Conservation (phyloP, 345 rosid species). For the Boechera divaricarpa region DNA sequence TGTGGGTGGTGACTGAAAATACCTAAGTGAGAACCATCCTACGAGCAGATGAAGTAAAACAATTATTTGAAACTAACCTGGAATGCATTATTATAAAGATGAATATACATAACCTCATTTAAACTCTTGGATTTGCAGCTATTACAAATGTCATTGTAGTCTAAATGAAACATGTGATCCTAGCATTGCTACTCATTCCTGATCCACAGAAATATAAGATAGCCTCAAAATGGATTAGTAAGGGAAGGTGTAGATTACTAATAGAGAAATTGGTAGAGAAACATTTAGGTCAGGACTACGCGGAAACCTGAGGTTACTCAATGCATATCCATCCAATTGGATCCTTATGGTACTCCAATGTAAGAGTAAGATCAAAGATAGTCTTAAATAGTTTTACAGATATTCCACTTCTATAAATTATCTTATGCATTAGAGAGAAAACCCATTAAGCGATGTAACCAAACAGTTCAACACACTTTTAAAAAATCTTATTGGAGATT, state of each 20-base stretch:
- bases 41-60: neutral
- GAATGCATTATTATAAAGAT: neutral
- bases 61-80: neutral
- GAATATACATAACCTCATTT: neutral
- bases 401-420: neutral
- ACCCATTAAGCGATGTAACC: neutral
- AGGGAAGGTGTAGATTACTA: neutral
- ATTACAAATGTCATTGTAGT: conserved; percentile 4
- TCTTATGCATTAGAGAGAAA: neutral
- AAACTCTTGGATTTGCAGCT: conserved; percentile 20
- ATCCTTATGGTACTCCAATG: neutral
- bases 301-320: neutral
- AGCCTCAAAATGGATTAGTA: neutral
- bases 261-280: neutral
- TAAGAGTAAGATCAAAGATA: neutral
- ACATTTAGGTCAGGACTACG: neutral
- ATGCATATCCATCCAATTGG: conserved; percentile 6
- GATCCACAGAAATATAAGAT: neutral
- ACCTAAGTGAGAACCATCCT: conserved; percentile 17
- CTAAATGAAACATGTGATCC: conserved; percentile 1
- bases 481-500: neutral
- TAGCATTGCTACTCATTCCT: conserved; percentile 11
- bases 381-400: neutral
- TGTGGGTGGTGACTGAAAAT: neutral
- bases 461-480: neutral